Evolutionary conservation across 805 yeast genomes (phyloP), one percentile per base, ranked within the genome.

Genomic region (Diddensiella transvaalensis): DNA sequence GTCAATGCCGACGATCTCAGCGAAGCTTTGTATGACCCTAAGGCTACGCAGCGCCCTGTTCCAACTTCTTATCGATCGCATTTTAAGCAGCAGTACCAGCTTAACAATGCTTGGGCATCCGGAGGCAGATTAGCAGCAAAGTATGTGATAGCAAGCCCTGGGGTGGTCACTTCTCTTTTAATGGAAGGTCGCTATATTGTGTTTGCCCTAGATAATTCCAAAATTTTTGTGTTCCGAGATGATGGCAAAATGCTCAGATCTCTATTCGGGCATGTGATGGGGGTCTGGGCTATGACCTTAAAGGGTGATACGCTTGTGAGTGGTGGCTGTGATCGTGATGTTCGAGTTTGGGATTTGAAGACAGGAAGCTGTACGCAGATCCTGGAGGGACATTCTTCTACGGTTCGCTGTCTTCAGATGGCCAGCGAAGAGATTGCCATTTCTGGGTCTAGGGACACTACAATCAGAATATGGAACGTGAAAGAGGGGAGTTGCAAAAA

Each of bases 231-330:
- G 22, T 69, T 75, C 55, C 56, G 65, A 32, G 61, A 59, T 43
- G 69, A 65, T 50, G 75, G 75, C 30, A 55, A 63, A 40, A 59
- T 70, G 43, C 58, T 90, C n/a, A 74, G 96, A 53, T 89, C 97
- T 0, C 95, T 91, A 62, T 88, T 87, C 68, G 99, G 99, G 3
- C 99, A 93, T 64, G 88, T 93, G 44, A 96, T 89, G 75, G 99
- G 98, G 36, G 96, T 93, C 11, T 91, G 98, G 97, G 90, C 95
- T 24, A 83, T 93, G 51, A 85, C 90, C 38, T 87, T 96, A 1
- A 88, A 84, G 68, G 96, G 96, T 38, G 80, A 89, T 61, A 84
- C 91, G 59, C 77, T 91, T 55, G 96, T 91, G 18, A 83, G 95
- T 30, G 98, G 98, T 32, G 88, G 96, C 17, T 96, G 98, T 56